Base-by-base conservation (phyloP, 176 grass and related monocot genomes). In the Otatea glauca region DNA sequence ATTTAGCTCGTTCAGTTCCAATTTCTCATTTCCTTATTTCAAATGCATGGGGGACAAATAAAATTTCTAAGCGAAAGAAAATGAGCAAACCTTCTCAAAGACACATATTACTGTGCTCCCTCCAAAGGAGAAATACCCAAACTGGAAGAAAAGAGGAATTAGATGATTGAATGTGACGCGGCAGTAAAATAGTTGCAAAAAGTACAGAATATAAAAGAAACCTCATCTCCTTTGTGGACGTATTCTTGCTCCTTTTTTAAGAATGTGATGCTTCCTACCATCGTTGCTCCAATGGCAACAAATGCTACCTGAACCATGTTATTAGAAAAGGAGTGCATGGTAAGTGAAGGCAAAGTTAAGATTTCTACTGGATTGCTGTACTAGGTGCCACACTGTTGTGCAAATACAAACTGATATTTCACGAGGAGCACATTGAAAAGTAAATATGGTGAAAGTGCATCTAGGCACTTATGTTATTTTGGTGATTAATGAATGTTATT, bases 121-220 rank as follows among this genome's bases (percentile, higher is more conserved):
- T 89, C 96, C 96, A 80, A 99, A 99, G 11, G 96, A 89, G 77
- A 99, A 99, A 85, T 99, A 99, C 24, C 96, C 96, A 82, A 94
- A 99, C 96, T 99, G 70, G 53, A 18, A 35, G 58, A 82, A 4
- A 76, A 83, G 27, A 73, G 7, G 72, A 20, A 77, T 85, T 39
- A 80, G 59, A 67, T 24, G 60, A 72, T 21, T 43, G 80, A 71
- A 72, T 53, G 74, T 17, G 48, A 70, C 14, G 65, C 17, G 37
- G 20, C n/a, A 83, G 72, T 68, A 67, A 14, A 72, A 61, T 34
- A 43, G n/a, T 68, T 68, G 29, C 27, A 74, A 37, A 25, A 68
- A 50, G n/a, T 39, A 29, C 43, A 67, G 78, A 21, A 39, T 18
- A 83, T 65, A 79, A 84, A 80, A 47, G 34, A 55, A 80, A 99